Evolutionary conservation across 306 rosid species (phyloP).

Genomic region (Sesbania bispinosa): DNA sequence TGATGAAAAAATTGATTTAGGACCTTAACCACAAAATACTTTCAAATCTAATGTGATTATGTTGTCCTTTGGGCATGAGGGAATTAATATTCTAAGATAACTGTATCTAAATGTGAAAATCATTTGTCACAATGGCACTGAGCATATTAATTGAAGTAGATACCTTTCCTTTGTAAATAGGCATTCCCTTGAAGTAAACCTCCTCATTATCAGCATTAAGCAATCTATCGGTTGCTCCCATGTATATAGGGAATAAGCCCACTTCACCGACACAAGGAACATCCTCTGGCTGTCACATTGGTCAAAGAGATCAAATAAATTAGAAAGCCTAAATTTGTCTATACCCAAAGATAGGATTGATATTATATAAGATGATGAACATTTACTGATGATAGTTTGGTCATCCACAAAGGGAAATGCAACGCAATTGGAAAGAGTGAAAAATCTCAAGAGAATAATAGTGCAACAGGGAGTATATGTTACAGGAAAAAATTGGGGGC

Average conservation of each 20-base stretch:
- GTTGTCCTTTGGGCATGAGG: not conserved
- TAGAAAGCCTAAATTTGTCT: not conserved
- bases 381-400: not conserved
- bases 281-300: conserved; percentile 61
- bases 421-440: not conserved
- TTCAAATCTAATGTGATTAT: no score
- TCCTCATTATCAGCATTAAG: conserved; percentile 79
- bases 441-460: not conserved
- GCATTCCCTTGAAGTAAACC: conserved; percentile 89
- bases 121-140: not conserved
- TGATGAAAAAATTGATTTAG: not conserved
- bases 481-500: not conserved
- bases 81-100: not conserved
- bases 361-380: conserved; percentile 13
- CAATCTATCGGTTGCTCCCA: conserved; percentile 76
- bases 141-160: not conserved
- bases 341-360: not conserved
- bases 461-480: not conserved
- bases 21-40: conserved; percentile 1
- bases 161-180: conserved; percentile 83
- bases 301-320: conserved; percentile 29
- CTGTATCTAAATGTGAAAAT: conserved; percentile 1
- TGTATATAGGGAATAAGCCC: conserved; percentile 54
- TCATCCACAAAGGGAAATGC: not conserved
- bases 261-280: conserved; percentile 80